Conservation (phyloP, 306 rosid genomes). For the Vigna trinervia region DNA sequence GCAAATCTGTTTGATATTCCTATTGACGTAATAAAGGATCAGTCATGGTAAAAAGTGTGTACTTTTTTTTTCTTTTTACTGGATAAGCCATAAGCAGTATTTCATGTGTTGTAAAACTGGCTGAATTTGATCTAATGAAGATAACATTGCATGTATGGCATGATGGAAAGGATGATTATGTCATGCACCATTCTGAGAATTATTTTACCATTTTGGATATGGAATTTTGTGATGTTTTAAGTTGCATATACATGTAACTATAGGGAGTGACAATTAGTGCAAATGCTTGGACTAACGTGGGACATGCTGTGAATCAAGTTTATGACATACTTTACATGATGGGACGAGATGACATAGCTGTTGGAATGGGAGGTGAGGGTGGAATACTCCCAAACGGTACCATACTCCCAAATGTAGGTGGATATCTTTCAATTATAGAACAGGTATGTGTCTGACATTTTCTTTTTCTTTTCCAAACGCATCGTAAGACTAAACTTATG, state of each 20-base stretch:
- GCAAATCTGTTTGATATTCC: not conserved
- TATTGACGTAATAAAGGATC: slow-evolving; percentile 24
- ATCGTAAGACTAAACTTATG: not conserved
- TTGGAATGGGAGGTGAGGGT: slow-evolving; percentile 97
- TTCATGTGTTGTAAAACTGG: slow-evolving; percentile 12
- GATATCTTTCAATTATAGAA: slow-evolving; percentile 88
- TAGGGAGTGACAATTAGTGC: slow-evolving; percentile 77
- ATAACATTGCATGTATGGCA: slow-evolving; percentile 28
- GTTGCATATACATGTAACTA: slow-evolving; percentile 19
- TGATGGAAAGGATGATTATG: slow-evolving; percentile 5
- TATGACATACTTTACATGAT: slow-evolving; percentile 92
- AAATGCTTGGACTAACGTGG: slow-evolving; percentile 90
- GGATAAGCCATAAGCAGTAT: slow-evolving; percentile 6
- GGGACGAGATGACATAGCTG: slow-evolving; percentile 83
- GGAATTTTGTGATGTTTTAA: slow-evolving; percentile 20
- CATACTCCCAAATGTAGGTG: slow-evolving; percentile 84
- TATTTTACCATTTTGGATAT: slow-evolving; percentile 18
- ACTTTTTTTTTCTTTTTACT: not conserved
- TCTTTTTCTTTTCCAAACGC: not conserved
- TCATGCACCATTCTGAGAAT: not conserved
- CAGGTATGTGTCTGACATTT: slow-evolving; percentile 56
- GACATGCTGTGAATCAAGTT: slow-evolving; percentile 90
- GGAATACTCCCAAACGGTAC: slow-evolving; percentile 78
- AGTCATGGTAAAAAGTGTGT: slow-evolving; percentile 27
- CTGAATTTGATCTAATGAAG: slow-evolving; percentile 27